These are phyloP conservation scores for Collybia sordida DNA, from an alignment of 768 basidiomycete species.

Conservation along the genomic window DNA sequence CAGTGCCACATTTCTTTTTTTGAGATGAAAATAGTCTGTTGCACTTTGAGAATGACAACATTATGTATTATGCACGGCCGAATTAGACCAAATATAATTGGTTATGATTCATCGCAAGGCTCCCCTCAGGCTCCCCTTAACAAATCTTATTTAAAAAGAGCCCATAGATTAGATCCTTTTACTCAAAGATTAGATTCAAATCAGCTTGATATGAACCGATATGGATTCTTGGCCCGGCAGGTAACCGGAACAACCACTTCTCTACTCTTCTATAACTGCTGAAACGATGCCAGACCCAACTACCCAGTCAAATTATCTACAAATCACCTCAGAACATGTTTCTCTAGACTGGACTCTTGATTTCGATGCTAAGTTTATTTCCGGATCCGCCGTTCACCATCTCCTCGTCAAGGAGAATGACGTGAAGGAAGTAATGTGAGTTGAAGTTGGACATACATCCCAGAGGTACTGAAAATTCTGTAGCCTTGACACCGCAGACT, in stretches of 20 bases:
- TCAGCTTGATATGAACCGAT: too few relatives aligned
- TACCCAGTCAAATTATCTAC: constrained; percentile 77
- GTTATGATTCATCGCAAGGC: too few relatives aligned
- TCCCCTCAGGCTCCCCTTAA: too few relatives aligned
- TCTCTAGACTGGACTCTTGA: constrained; percentile 79
- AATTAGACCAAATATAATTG: too few relatives aligned
- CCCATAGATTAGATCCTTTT: neutral
- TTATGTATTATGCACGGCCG: too few relatives aligned
- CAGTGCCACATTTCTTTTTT: too few relatives aligned
- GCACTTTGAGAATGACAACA: too few relatives aligned
- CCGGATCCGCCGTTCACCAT: constrained; percentile 65
- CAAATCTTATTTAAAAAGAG: too few relatives aligned
- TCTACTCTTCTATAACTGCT: too few relatives aligned
- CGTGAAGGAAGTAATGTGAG: constrained; percentile 63
- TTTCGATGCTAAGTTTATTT: constrained; percentile 52
- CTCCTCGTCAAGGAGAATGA: constrained; percentile 53
- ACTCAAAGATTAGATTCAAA: too few relatives aligned
- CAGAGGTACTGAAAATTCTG: neutral
- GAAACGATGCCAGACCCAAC: constrained; percentile 51
- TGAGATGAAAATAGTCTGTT: too few relatives aligned
- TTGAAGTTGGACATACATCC: neutral
- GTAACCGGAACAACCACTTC: neutral
- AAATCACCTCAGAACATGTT: constrained; percentile 66
- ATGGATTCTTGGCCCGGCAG: neutral
- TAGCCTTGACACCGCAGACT: constrained; percentile 75